These are phyloP conservation scores for Gymnopilus dilepis DNA, from an alignment of 768 basidiomycete genomes.

Conservation along the genomic window DNA sequence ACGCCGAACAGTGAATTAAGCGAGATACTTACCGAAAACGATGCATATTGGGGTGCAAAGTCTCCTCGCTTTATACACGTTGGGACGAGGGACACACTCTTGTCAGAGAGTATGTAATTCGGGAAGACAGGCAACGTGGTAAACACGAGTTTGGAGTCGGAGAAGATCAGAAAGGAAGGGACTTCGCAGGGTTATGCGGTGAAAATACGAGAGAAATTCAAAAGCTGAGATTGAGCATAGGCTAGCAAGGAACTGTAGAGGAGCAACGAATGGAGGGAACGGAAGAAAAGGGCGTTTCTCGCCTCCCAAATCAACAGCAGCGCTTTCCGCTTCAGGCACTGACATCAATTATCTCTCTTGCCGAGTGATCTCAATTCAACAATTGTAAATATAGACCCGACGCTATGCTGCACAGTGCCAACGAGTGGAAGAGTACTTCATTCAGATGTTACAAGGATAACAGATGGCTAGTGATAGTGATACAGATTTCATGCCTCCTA, in stretches of 20 bases:
- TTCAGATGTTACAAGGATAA: slow-evolving; percentile 7
- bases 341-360: slow-evolving; percentile 4
- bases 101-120: slow-evolving; percentile 38
- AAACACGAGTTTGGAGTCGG: slow-evolving; percentile 64
- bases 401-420: not conserved
- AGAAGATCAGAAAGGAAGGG: slow-evolving; percentile 38
- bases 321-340: slow-evolving; percentile 5
- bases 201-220: slow-evolving; percentile 21
- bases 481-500: not conserved
- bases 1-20: slow-evolving; percentile 16
- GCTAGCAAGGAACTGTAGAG: slow-evolving; percentile 4
- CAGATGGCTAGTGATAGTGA: not conserved
- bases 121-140: slow-evolving; percentile 68
- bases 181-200: slow-evolving; percentile 32
- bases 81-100: slow-evolving; percentile 37
- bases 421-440: not conserved
- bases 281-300: slow-evolving; percentile 4
- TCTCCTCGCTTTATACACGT: slow-evolving; percentile 75
- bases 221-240: slow-evolving; percentile 16
- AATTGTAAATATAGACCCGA: slow-evolving; percentile 16
- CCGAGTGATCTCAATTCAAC: slow-evolving; percentile 13
- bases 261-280: slow-evolving; percentile 1
- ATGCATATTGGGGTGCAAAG: slow-evolving; percentile 57
- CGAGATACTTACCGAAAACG: slow-evolving; percentile 75
- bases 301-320: slow-evolving; percentile 1